Evolutionary conservation across 1,284 basidiomycete species (phyloP), one percentile per base, ranked within the genome.

Genomic region (Thelephora terrestris): DNA sequence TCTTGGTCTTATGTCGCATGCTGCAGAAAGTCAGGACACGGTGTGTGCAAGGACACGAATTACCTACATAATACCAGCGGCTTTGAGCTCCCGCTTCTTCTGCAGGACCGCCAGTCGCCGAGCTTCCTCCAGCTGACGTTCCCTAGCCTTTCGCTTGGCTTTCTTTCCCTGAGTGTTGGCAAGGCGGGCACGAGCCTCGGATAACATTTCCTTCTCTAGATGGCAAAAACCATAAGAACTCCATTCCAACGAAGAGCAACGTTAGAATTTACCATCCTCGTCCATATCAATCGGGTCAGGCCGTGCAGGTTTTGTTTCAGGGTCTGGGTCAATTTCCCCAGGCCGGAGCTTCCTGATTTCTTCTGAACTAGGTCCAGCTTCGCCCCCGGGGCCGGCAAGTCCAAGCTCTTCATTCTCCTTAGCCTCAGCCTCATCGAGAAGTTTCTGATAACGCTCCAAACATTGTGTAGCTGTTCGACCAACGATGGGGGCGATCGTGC

Each of bases 221-320:
- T 45, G 51, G 16, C 47, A 45, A 34, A n/a, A 9, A 35, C 53
- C 39, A 48, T 40, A 32, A 49, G 21, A 32, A 25, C 17, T 7
- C 39, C 34, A 17, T 16, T 12, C 6, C 14, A 12, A 32, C 29
- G 14, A 5, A 12, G 9, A 32, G 29, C 6, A 32, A 36, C 7
- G 23, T 35, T 18, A 46, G 43, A 23, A 24, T 75, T 53, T 53
- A 86, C 90, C 89, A 63, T 95, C 96, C 67, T 99, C 96, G 65
- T 99, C 96, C 96, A 99, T 99, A 69, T 99, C 96, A 60, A 99
- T 96, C 5, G 96, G 95, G 71, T 99, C 96, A 5, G 96, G 96
- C 25, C 95, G 77, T 1, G 96, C 96, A 44, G 96, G 91, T 63
- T 97, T 95, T 10, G 95, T 96, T 67, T 99, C 96, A 1, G 96